A percentile compares a stretch with the other conserved stretches of the same genome.
phyloP scores from a whole-genome alignment of 1,284 basidiomycete genomes.

The Microbotryum intermedium region DNA sequence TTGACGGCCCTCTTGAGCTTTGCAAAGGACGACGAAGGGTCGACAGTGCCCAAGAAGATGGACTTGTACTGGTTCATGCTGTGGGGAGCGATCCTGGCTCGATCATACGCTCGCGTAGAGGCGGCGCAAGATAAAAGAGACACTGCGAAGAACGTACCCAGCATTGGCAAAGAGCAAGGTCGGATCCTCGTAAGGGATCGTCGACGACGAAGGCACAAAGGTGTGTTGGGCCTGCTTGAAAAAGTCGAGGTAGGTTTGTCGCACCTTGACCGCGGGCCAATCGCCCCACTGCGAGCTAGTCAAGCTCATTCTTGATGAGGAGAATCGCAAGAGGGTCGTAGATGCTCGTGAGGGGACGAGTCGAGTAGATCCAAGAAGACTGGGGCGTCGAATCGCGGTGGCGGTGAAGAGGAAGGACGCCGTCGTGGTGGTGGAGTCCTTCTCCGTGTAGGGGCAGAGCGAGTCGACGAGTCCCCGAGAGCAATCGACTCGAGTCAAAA shows the following conservation, averaged over 20 bases:
- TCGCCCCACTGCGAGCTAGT: slow-evolving; percentile 41
- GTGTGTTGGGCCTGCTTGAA: slow-evolving; percentile 71
- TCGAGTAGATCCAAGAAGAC: not conserved
- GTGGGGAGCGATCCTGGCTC: not conserved
- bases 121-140: not conserved
- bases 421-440: not conserved
- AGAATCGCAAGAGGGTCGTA: no score
- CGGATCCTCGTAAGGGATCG: slow-evolving; percentile 82
- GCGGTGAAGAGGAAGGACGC: not conserved
- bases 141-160: slow-evolving; percentile 36
- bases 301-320: slow-evolving; percentile 8
- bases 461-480: no score
- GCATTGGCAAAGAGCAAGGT: slow-evolving; percentile 97
- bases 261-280: slow-evolving; percentile 62
- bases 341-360: not conserved
- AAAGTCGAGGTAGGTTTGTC: slow-evolving; percentile 66
- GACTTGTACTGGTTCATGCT: slow-evolving; percentile 95
- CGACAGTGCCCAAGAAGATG: slow-evolving; percentile 92
- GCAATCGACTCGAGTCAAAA: no score
- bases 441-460: no score
- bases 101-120: not conserved
- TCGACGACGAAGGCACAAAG: slow-evolving; percentile 86
- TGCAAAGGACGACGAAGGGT: slow-evolving; percentile 78
- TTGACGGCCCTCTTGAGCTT: slow-evolving; percentile 90
- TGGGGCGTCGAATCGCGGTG: not conserved